Conservation (phyloP, 2,329 filamentous ascomycete genomes). For the Pyrenophora tritici-repentis region DNA sequence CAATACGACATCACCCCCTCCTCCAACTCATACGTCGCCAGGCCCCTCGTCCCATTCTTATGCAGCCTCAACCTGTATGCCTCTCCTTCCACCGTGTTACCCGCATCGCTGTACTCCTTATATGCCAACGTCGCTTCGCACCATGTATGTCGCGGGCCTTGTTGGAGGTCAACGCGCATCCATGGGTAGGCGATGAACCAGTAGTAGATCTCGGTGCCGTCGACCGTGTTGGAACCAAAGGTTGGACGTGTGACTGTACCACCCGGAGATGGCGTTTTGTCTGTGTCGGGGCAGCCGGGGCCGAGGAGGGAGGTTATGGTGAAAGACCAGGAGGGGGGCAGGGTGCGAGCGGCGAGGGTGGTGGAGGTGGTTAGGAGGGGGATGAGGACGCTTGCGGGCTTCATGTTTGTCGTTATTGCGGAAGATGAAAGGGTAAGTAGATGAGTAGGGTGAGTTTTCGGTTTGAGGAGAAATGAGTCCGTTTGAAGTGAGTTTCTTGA, state of each 20-base stretch:
- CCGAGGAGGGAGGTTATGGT: slow-evolving; percentile 18
- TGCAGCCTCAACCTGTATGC: slow-evolving; percentile 23
- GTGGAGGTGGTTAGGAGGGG: slow-evolving; percentile 11
- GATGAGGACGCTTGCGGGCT: not conserved
- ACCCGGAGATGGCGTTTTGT: not conserved
- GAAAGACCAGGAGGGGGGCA: slow-evolving; percentile 20
- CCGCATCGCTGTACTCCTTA: slow-evolving; percentile 11
- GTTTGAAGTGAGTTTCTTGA: not conserved
- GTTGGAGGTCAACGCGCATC: slow-evolving; percentile 12
- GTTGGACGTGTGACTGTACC: slow-evolving; percentile 15
- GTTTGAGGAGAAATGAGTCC: not conserved
- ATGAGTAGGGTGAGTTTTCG: no score
- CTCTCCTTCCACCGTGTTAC: not conserved
- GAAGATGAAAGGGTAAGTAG: no score
- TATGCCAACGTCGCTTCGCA: slow-evolving; percentile 27
- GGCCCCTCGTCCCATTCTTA: slow-evolving; percentile 24
- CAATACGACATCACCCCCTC: slow-evolving; percentile 18
- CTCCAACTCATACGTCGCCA: slow-evolving; percentile 21
- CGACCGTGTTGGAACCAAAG: slow-evolving; percentile 22
- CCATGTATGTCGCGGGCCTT: slow-evolving; percentile 16
- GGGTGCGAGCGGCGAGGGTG: slow-evolving; percentile 16
- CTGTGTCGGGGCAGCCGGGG: slow-evolving; percentile 21
- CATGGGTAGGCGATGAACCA: slow-evolving; percentile 26
- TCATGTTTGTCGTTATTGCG: slow-evolving; percentile 3
- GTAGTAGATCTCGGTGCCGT: slow-evolving; percentile 29